Percentiles rank a stretch among this genome's conserved stretches.
Conservation (phyloP, 176 grass and related monocot genomes). For the Oryza coarctata region DNA sequence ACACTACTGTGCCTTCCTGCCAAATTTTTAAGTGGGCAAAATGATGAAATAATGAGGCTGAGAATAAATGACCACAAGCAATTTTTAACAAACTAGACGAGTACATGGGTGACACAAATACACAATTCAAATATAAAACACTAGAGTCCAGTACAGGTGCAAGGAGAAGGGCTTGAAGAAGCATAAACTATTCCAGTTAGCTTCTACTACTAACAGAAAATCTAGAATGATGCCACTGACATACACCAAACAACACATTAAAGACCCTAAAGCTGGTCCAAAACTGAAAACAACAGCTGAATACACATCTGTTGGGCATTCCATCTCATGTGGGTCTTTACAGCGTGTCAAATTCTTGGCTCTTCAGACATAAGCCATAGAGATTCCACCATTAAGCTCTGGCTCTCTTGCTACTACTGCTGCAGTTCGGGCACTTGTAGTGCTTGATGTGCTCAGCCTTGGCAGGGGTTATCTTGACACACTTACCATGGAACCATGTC, state of each 20-base stretch:
- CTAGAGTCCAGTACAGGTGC: conserved; percentile 18
- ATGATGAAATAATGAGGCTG: background rate
- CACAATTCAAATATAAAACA: conserved; percentile 31
- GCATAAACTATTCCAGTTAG: conserved; percentile 52
- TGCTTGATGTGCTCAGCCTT: conserved; percentile 97
- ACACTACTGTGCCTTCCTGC: background rate
- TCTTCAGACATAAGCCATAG: conserved; percentile 35
- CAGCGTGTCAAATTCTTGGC: conserved; percentile 44
- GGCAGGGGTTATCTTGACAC: conserved; percentile 91
- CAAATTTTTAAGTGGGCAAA: background rate
- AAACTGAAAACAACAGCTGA: conserved; percentile 53
- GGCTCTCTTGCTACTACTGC: conserved; percentile 84
- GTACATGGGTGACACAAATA: conserved; percentile 34
- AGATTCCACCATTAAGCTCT: conserved; percentile 46
- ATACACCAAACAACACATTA: conserved; percentile 48
- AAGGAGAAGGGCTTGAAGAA: conserved; percentile 32
- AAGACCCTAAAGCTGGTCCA: conserved; percentile 49
- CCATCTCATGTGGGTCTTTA: conserved; percentile 40
- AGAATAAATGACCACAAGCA: conserved; percentile 7
- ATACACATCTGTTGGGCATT: conserved; percentile 30
- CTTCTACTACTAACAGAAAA: conserved; percentile 41
- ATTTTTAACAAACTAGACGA: conserved; percentile 39
- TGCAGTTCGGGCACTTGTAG: conserved; percentile 93
- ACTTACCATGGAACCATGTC: conserved; percentile 96
- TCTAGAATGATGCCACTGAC: conserved; percentile 34